Conservation (phyloP, 148 eudicot species). For the Bassia scoparia region DNA sequence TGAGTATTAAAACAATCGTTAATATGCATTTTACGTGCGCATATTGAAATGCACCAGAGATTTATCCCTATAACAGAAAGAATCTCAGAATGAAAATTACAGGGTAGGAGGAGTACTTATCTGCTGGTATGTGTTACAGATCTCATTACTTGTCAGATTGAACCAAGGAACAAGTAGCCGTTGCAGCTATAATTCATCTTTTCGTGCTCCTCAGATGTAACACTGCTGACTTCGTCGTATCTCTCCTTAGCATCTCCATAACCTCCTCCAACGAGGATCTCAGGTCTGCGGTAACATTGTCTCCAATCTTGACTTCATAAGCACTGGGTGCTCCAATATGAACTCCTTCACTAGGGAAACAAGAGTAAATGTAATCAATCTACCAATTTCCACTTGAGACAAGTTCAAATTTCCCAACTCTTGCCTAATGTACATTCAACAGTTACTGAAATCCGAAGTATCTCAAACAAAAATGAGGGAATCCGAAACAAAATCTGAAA, state of each 20-base stretch:
- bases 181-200: conserved; percentile 48
- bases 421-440: no score
- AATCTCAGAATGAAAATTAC: no score
- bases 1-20: no score
- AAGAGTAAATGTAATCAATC: neutral
- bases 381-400: neutral
- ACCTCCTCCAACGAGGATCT: conserved; percentile 83
- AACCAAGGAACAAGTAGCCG: neutral
- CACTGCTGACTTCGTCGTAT: conserved; percentile 19
- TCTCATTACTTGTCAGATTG: neutral
- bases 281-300: conserved; percentile 70
- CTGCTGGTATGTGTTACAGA: neutral
- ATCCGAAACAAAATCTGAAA: conserved; percentile 4
- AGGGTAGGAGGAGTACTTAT: neutral
- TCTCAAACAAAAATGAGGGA: no score
- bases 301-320: conserved; percentile 86
- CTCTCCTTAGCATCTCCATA: conserved; percentile 44
- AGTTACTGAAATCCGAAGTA: no score
- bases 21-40: neutral
- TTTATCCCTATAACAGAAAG: neutral
- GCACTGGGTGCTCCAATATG: conserved; percentile 70
- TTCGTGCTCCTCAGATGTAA: conserved; percentile 15
- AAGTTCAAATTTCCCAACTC: neutral
- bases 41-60: neutral
- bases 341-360: conserved; percentile 65